phyloP scores from a whole-genome alignment of 192 early-diverging fungal genomes.

The Entomortierella beljakovae region DNA sequence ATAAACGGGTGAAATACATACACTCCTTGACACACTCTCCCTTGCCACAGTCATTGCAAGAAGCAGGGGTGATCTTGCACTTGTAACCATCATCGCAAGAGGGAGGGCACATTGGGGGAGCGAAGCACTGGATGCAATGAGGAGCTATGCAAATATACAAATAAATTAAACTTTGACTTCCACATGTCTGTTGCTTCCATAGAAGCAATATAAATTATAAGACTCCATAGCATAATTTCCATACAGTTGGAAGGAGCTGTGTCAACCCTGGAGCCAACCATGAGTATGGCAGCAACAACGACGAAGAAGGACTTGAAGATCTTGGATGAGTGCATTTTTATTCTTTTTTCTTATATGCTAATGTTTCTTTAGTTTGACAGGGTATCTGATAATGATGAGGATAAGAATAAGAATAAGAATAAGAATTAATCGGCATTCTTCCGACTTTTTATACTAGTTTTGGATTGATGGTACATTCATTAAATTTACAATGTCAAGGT shows the following conservation, averaged over 20 bases:
- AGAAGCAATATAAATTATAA: not conserved
- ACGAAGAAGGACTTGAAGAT: constrained; percentile 14
- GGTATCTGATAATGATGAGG: not conserved
- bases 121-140: constrained; percentile 23
- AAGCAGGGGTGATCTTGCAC: constrained; percentile 6
- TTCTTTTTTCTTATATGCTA: not conserved
- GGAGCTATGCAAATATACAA: not conserved
- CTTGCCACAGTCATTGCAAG: constrained; percentile 9
- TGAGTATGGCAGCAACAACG: constrained; percentile 7
- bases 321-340: constrained; percentile 10
- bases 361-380: no score
- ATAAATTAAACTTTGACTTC: not conserved
- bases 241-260: constrained; percentile 7
- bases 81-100: not conserved
- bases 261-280: constrained; percentile 4
- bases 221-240: not conserved
- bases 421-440: no score
- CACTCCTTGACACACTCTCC: not conserved
- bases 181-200: not conserved
- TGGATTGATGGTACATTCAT: no score
- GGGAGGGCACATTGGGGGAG: constrained; percentile 19
- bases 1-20: not conserved
- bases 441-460: no score
- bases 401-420: no score
- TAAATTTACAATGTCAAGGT: no score